Evolutionary conservation across 1,284 basidiomycete species (phyloP), one percentile per base, ranked within the genome.

Genomic region (Leucoagaricus sp.): DNA sequence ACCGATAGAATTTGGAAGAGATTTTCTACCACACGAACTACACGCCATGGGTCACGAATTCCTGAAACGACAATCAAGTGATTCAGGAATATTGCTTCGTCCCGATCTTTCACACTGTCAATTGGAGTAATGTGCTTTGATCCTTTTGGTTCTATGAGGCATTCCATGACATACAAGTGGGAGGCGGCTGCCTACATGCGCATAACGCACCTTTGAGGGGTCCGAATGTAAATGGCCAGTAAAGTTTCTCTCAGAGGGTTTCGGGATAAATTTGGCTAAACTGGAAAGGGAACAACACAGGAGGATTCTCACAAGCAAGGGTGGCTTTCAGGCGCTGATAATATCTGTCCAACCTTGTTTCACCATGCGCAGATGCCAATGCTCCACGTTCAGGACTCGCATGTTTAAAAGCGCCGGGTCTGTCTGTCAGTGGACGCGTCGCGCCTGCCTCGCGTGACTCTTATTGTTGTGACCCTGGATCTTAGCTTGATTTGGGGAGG

Each of bases 81-180:
- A 49, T 44, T 36, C 40, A 26, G 19, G 44, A 49, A 49, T 23
- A 26, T 47, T 25, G 25, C 29, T 38, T 34, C 23, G 36, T 31
- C 38, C 36, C 36, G 46, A 49, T 26, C 40, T 45, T 55, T 49
- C 19, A 48, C n/a, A 38, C 26, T 49, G 40, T 34, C 54, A 49
- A 49, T 49, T 55, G 26, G 54, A 44, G 54, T 49, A 55, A 45
- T 31, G 13, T 4, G n/a, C n/a, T 15, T 49, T 34, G 46, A 55
- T 41, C 12, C 28, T 42, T 21, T 40, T 48, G 36, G 33, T 31
- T 41, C 34, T 31, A 45, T 48, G 34, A 40, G 26, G 17, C 10
- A 7, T 38, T 53, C 34, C 23, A 17, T 28, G 41, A 40, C 49
- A 50, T 41, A 36, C n/a, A 50, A 40, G 31, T 29, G 53, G 45